Conservation (phyloP, 2,329 filamentous ascomycete species). For the Septoria linicola region DNA sequence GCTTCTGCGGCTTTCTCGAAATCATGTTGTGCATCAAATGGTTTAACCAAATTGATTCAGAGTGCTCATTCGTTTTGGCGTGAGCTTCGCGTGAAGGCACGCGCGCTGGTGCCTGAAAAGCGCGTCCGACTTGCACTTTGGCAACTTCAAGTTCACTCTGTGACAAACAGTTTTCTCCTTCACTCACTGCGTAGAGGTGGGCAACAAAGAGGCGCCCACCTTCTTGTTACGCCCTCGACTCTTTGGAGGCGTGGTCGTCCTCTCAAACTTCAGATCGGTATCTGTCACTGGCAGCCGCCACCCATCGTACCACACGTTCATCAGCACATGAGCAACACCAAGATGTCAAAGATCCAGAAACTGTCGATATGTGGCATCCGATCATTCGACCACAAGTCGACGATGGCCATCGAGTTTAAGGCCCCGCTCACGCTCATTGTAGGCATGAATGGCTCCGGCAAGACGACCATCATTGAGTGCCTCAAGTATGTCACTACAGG, state of each 20-base stretch:
- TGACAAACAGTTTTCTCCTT: background rate
- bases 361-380: constrained; percentile 81
- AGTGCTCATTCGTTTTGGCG: too few relatives aligned
- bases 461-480: constrained; percentile 98
- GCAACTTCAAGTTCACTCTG: background rate
- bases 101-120: too few relatives aligned
- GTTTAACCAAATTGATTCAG: too few relatives aligned
- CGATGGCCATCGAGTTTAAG: constrained; percentile 82
- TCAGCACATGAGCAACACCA: constrained; percentile 10
- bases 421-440: constrained; percentile 94
- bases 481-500: constrained; percentile 98
- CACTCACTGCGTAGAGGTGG: background rate
- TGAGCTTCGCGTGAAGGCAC: too few relatives aligned
- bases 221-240: background rate
- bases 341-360: constrained; percentile 73
- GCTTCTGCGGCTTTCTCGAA: too few relatives aligned
- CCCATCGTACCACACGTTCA: background rate
- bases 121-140: background rate
- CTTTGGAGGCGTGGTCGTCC: background rate
- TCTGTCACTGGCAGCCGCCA: background rate
- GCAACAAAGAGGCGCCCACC: background rate
- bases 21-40: too few relatives aligned
- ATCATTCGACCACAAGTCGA: constrained; percentile 75
- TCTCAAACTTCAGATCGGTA: background rate
- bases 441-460: constrained; percentile 94